Conservation (phyloP, 192 early-diverging fungal species). For the Cetraspora pellucida region DNA sequence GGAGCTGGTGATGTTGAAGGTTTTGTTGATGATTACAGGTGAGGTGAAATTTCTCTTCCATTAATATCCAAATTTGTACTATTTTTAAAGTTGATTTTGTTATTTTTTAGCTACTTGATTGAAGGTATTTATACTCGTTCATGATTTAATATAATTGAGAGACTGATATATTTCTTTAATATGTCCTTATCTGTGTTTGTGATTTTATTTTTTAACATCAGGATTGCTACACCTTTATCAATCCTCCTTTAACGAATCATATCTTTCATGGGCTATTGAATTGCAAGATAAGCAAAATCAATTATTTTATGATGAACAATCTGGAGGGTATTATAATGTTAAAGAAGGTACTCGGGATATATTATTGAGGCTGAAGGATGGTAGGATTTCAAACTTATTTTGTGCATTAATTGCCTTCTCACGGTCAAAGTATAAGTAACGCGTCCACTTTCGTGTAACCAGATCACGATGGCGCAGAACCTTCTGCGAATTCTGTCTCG, state of each 20-base stretch:
- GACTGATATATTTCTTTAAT: neutral
- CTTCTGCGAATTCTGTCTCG: conserved; percentile 58
- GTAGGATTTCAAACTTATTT: conserved; percentile 29
- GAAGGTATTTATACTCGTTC: neutral
- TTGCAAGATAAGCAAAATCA: conserved; percentile 60
- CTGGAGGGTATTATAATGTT: conserved; percentile 56
- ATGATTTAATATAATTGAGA: neutral
- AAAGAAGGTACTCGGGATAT: conserved; percentile 45
- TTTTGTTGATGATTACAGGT: conserved; percentile 65
- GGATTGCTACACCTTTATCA: conserved; percentile 64
- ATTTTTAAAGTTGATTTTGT: neutral
- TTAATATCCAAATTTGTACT: neutral
- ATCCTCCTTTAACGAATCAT: conserved; percentile 47
- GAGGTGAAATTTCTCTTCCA: neutral
- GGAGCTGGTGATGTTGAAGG: conserved; percentile 53
- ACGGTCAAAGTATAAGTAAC: neutral
- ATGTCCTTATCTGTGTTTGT: neutral
- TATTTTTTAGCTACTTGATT: conserved; percentile 15
- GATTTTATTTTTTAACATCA: conserved; percentile 39
- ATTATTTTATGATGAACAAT: conserved; percentile 57
- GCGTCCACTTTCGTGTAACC: neutral
- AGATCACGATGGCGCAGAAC: conserved; percentile 72
- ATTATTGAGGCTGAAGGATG: conserved; percentile 58
- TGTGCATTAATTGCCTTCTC: neutral
- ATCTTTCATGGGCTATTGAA: conserved; percentile 62